These are phyloP conservation scores for Collybia nuda DNA, from an alignment of 768 basidiomycete species.

Conservation along the genomic window DNA sequence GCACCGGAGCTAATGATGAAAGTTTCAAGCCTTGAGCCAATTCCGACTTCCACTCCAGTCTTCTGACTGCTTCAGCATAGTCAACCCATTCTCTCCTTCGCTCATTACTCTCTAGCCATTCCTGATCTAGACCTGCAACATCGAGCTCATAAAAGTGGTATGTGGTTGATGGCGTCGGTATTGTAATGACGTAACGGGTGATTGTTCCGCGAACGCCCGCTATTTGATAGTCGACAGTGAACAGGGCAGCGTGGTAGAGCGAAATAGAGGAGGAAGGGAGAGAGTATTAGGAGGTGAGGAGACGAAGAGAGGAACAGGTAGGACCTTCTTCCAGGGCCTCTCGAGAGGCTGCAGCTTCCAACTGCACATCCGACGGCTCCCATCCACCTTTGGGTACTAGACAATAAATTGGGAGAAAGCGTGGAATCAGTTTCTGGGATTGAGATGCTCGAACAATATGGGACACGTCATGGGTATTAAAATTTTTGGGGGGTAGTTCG, in stretches of 20 bases:
- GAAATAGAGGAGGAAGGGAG: conserved; percentile 36
- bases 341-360: conserved; percentile 87
- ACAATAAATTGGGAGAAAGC: conserved; percentile 4
- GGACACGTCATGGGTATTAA: conserved; percentile 10
- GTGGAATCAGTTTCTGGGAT: conserved; percentile 5
- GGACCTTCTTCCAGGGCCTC: conserved; percentile 97
- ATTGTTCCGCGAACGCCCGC: conserved; percentile 88
- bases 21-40: conserved; percentile 73
- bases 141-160: conserved; percentile 93
- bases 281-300: conserved; percentile 68
- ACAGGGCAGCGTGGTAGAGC: conserved; percentile 22
- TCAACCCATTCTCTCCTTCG: conserved; percentile 87
- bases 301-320: conserved; percentile 76
- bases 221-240: conserved; percentile 37
- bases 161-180: conserved; percentile 73
- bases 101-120: conserved; percentile 82
- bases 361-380: conserved; percentile 76
- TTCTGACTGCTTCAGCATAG: conserved; percentile 72
- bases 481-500: conserved; percentile 1
- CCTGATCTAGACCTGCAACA: conserved; percentile 69
- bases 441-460: conserved; percentile 2
- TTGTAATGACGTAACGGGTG: conserved; percentile 82
- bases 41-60: conserved; percentile 85
- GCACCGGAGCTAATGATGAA: conserved; percentile 61
- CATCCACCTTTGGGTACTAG: conserved; percentile 93